Base-by-base conservation (phyloP, 768 basidiomycete genomes). In the Tricholoma terreum region DNA sequence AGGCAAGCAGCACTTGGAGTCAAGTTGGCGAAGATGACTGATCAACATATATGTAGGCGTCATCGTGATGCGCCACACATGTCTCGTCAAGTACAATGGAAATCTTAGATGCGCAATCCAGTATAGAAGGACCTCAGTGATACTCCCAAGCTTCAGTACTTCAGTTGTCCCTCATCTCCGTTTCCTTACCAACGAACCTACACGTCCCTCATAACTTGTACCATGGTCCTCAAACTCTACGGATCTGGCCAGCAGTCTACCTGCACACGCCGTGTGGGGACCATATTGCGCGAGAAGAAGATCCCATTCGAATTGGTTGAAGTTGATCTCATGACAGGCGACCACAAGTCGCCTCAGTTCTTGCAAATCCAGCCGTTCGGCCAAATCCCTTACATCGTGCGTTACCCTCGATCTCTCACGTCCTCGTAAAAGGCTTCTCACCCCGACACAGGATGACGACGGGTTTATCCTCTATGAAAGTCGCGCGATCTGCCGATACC, bases 381-480 rank as follows among this genome's bases (percentile, higher is more conserved):
- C 17, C 57, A 58, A 22, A 35, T 58, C 15, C 62, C 62, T 3
- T 60, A 56, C 36, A 50, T 63, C 21, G 62, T 63, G 36, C 19
- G 57, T 55, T 31, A 4, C 38, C 12, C 33, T 22, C 7, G 36
- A 9, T 30, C 8, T 11, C n/a, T n/a, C n/a, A n/a, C n/a, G n/a
- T n/a, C n/a, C n/a, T n/a, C n/a, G n/a, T n/a, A n/a, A n/a, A n/a
- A n/a, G n/a, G n/a, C n/a, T n/a, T n/a, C n/a, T n/a, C 9, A 4
- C 33, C 24, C 4, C 8, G 27, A 36, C 21, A 17, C 14, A 63
- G 62, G 62, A 63, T 34, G 62, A 63, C 31, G 62, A 61, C 31
- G 62, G 81, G 4, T 79, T 85, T 67, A 68, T 75, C 56, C 61
- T 87, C 17, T 84, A 73, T n/a, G n/a, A n/a, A n/a, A n/a, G n/a